Evolutionary conservation across 2,329 filamentous ascomycete genomes (phyloP), one percentile per base, ranked within the genome.

Genomic region (Metarhizium anisopliae): DNA sequence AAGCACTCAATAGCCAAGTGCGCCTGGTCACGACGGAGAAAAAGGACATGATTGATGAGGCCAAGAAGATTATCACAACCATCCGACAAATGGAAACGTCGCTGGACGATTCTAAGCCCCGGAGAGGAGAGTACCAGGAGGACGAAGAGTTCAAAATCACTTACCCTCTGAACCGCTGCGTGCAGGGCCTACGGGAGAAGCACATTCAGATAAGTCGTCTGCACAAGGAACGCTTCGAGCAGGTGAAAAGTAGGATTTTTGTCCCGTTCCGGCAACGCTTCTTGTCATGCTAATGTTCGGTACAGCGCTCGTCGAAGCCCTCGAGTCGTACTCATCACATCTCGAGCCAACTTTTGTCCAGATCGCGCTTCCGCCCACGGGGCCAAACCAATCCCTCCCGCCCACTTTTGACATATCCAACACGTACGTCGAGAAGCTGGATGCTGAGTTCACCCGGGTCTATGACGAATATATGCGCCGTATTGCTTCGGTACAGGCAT

Each of bases 381-480:
- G 82, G 1, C 84, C 87, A 5, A 87, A 90, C 61, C 84, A 89
- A 50, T 85, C 85, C 13, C 79, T 95, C 43, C 83, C 92, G 1
- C 83, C 90, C 2, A 88, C 81, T 53, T 97, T 99, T 69, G 92
- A 97, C 65, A 83, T 99, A n/a, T 96, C 93, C 0, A 85, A 89
- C 0, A 80, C 86, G 4, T 99, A 97, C 66, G 89, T 96, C 54
- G 83, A 89, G 59, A 85, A 86, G 56, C 82, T 99, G 20, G 93
- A 99, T 68, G 79, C 81, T 54, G 94, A 99, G 71, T 99, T 97
- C 67, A 90, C 90, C 11, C 84, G 91, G 58, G 90, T 99, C 20
- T 97, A 97, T 71, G 91, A 97, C 66, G 95, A 99, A 74, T 99
- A 97, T 72, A 90, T 86, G 47, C 87, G 85, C 61, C 89, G 94